Percentiles rank a stretch among this genome's conserved stretches.
These are phyloP conservation scores for Pythium plurisporium DNA, from an alignment of 352 stramenopile species.

Conservation along the genomic window DNA sequence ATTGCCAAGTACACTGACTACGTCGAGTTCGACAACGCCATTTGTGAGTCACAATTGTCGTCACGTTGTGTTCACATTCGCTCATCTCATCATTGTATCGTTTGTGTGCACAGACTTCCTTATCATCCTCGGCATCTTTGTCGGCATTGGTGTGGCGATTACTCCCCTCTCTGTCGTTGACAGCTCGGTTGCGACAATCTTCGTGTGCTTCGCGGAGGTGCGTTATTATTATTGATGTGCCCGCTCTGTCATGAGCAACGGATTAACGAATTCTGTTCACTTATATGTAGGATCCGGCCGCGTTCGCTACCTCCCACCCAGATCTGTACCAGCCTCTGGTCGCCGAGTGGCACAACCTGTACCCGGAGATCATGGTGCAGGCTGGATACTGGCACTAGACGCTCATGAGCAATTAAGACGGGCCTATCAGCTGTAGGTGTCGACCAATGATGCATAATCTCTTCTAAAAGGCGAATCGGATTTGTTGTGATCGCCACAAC, in stretches of 20 bases:
- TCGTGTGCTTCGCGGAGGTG: conserved; percentile 94
- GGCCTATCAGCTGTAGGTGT: no score
- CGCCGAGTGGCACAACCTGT: conserved; percentile 85
- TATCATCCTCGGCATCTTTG: conserved; percentile 82
- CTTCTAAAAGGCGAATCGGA: not conserved
- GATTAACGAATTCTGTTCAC: not conserved
- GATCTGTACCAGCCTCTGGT: conserved; percentile 81
- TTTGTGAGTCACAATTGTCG: conserved; percentile 25
- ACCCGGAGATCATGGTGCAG: conserved; percentile 87
- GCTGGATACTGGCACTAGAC: conserved; percentile 68
- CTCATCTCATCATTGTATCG: not conserved
- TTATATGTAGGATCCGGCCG: conserved; percentile 46
- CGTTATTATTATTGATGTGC: conserved; percentile 15
- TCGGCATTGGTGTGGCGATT: conserved; percentile 84
- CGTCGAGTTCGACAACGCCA: conserved; percentile 63
- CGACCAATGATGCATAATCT: no score
- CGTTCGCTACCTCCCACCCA: conserved; percentile 76
- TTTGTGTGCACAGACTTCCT: conserved; percentile 46
- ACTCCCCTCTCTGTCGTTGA: conserved; percentile 91
- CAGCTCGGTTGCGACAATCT: conserved; percentile 94
- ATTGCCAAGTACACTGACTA: conserved; percentile 47
- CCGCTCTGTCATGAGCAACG: not conserved
- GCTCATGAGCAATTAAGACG: no score
- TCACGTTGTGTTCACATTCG: not conserved
- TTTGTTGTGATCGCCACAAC: not conserved